Evolutionary conservation across 73 alveolate genomes (phyloP), one percentile per base, ranked within the genome.

Genomic region (Durusdinium trenchii): DNA sequence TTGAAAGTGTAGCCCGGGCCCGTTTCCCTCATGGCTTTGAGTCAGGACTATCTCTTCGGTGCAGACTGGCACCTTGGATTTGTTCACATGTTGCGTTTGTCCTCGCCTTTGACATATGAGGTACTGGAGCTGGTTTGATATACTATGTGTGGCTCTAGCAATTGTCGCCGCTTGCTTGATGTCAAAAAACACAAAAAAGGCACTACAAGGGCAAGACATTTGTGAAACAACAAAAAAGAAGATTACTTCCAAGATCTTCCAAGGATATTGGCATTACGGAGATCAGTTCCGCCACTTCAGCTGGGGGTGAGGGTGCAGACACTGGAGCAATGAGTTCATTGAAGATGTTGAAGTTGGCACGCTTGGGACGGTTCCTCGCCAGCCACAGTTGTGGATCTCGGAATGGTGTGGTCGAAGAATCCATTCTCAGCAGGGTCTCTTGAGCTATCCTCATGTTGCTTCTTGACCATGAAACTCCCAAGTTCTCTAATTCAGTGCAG

Each of bases 301-400:
- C 42, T 5, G 89, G 57, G 10, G 98, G 89, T 54, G 40, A 35
- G 40, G 43, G 47, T 54, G 67, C 75, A 6, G 98, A 91, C 98
- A 91, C 98, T 5, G 98, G 98, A 16, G 98, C 98, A 5, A 50
- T 91, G 79, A 48, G 98, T 45, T 69, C 89, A 6, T 26, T 91
- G 46, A 91, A 91, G 89, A 91, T 91, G 98, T 78, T 91, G 78
- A 91, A 91, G 98, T 54, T 91, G 61, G 98, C 98, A 4, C 83
- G 98, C 12, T 69, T 91, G 76, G 98, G 98, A 30, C 82, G 98
- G 87, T 50, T 82, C 62, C 57, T 78, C 62, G 85, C 32, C 87
- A 73, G 45, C 40, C 84, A 36, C 52, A 6, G 84, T n/a, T n/a
- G n/a, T n/a, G n/a, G n/a, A n/a, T n/a, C n/a, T n/a, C n/a, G n/a